A percentile compares a stretch with the other conserved stretches of the same genome.
Conservation (phyloP, 192 early-diverging fungal genomes). For the Podila clonocystis region DNA sequence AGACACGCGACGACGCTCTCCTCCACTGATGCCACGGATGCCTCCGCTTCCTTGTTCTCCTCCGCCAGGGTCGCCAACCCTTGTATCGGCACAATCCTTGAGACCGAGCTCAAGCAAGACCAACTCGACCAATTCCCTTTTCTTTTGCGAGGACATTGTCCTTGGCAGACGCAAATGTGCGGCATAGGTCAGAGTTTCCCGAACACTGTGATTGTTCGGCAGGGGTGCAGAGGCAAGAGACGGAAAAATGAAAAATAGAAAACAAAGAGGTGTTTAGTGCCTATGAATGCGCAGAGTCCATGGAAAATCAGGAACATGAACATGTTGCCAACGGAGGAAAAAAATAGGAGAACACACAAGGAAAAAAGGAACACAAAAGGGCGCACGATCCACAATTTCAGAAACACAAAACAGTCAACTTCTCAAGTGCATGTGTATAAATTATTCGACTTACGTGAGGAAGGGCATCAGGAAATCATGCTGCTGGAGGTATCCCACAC, state of each 20-base stretch:
- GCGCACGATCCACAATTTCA: not conserved
- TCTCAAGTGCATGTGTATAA: not conserved
- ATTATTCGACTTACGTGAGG: constrained; percentile 33
- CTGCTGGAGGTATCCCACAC: constrained; percentile 52
- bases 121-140: constrained; percentile 62
- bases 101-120: constrained; percentile 70
- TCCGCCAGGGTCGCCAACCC: constrained; percentile 66
- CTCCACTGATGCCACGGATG: constrained; percentile 79
- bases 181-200: constrained; percentile 81
- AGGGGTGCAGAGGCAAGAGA: too few relatives aligned
- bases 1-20: constrained; percentile 77
- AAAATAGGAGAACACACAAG: too few relatives aligned
- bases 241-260: too few relatives aligned
- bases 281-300: too few relatives aligned
- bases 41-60: constrained; percentile 49
- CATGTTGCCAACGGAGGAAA: too few relatives aligned
- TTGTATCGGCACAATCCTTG: constrained; percentile 74
- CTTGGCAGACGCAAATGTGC: constrained; percentile 60
- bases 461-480: constrained; percentile 50
- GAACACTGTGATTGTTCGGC: constrained; percentile 67
- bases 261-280: too few relatives aligned
- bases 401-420: not conserved
- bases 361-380: too few relatives aligned
- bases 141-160: constrained; percentile 46
- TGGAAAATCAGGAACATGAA: too few relatives aligned